A percentile compares a stretch with the other conserved stretches of the same genome.
Conservation (phyloP, 139 green algal genomes). For the Volvox reticuliferus region DNA sequence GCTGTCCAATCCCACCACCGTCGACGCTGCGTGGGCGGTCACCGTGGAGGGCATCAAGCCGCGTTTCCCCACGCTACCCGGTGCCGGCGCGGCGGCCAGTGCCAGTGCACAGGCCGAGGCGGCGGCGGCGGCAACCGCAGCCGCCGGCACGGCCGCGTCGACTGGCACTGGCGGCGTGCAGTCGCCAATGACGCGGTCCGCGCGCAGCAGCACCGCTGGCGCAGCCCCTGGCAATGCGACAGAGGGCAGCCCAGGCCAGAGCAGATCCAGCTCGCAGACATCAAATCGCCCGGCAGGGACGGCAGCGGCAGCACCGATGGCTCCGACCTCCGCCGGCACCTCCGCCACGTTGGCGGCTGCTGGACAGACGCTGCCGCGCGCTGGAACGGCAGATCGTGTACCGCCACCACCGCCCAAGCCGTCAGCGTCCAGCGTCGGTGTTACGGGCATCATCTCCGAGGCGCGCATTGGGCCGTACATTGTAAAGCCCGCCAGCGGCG, state of each 20-base stretch:
- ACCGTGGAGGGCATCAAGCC: conserved; percentile 32
- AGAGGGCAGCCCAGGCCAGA: not conserved
- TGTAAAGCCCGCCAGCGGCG: conserved; percentile 47
- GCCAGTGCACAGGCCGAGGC: not conserved
- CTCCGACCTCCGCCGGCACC: not conserved
- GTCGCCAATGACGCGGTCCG: not conserved
- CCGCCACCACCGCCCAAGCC: conserved; percentile 13
- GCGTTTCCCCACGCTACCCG: conserved; percentile 9
- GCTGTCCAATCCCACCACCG: conserved; percentile 61
- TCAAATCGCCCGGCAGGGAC: not conserved
- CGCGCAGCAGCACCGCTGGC: not conserved
- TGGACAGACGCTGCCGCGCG: not conserved
- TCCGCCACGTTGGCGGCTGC: conserved; percentile 15
- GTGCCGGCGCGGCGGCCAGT: conserved; percentile 5
- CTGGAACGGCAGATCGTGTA: not conserved
- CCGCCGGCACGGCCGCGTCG: not conserved
- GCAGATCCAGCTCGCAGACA: not conserved
- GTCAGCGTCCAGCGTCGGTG: not conserved
- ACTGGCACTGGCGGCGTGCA: not conserved
- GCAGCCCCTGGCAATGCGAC: not conserved
- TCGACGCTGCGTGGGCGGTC: conserved; percentile 62
- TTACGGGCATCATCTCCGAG: conserved; percentile 41
- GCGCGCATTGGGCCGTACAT: conserved; percentile 57
- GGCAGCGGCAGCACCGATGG: not conserved
- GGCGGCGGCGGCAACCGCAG: not conserved